A percentile compares a stretch with the other conserved stretches of the same genome.
Evolutionary conservation across 768 basidiomycete genomes (phyloP).

Genomic region (Kwoniella botswanensis): DNA sequence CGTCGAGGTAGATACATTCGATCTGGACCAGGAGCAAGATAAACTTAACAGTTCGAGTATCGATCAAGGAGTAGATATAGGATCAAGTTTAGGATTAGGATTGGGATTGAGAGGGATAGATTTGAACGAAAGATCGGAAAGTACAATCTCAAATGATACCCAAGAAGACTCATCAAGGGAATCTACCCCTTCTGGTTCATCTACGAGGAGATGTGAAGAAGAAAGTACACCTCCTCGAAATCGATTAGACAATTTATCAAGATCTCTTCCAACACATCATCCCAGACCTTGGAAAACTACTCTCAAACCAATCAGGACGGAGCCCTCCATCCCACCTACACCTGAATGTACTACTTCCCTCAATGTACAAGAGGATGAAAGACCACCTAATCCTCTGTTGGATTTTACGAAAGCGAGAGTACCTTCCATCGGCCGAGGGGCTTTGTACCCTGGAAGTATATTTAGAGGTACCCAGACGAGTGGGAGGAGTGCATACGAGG

Average conservation of each 20-base stretch:
- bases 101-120: conserved; percentile 22
- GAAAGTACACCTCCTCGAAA: background rate
- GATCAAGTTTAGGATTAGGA: conserved; percentile 12
- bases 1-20: background rate
- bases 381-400: conserved; percentile 49
- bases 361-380: conserved; percentile 6
- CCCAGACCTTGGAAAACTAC: conserved; percentile 41
- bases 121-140: conserved; percentile 2
- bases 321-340: background rate
- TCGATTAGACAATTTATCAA: conserved; percentile 14
- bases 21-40: no score
- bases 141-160: conserved; percentile 1
- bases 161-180: background rate
- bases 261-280: conserved; percentile 43
- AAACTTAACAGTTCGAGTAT: no score
- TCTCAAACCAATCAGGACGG: background rate
- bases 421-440: conserved; percentile 47
- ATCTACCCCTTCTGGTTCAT: background rate
- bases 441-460: conserved; percentile 77
- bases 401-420: conserved; percentile 44
- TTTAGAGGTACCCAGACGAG: conserved; percentile 93
- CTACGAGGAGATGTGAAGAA: background rate
- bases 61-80: background rate
- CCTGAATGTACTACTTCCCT: conserved; percentile 4
- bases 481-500: conserved; percentile 91